Evolutionary conservation across 345 rosid species (phyloP).

Genomic region (Combretum micranthum): DNA sequence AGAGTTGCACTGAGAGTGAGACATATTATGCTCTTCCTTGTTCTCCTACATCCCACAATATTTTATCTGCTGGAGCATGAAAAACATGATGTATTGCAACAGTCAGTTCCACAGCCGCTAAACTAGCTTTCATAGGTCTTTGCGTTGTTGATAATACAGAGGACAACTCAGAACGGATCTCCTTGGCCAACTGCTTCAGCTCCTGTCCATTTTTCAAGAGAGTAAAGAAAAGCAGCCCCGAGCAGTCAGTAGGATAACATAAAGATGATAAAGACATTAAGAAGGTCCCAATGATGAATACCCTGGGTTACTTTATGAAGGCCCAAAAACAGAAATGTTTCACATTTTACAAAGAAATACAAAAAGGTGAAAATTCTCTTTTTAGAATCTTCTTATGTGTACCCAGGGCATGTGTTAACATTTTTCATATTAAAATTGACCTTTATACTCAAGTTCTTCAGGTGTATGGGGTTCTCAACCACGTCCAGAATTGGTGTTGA

Average conservation of each 20-base stretch:
- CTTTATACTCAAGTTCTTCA: conserved; percentile 66
- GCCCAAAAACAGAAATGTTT: no score
- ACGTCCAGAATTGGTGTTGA: conserved; percentile 73
- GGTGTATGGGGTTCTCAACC: conserved; percentile 68
- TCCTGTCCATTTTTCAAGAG: conserved; percentile 38
- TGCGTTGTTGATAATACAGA: conserved; percentile 36
- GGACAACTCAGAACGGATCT: conserved; percentile 55
- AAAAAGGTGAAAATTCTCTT: neutral
- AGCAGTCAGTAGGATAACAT: no score
- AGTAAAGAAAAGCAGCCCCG: neutral
- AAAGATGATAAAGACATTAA: no score
- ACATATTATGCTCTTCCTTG: conserved; percentile 37
- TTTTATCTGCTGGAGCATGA: conserved; percentile 79
- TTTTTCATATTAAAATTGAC: conserved; percentile 16
- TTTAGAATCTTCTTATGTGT: no score
- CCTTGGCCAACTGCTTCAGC: conserved; percentile 62
- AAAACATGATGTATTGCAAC: conserved; percentile 83
- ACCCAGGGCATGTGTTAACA: no score
- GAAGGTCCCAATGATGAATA: no score
- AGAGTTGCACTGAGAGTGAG: no score
- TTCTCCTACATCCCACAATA: conserved; percentile 85
- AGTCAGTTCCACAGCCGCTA: conserved; percentile 73
- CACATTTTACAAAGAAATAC: neutral
- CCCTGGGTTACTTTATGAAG: no score
- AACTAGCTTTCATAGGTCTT: conserved; percentile 54